Evolutionary conservation across 768 basidiomycete genomes (phyloP), one percentile per base, ranked within the genome.

Genomic region (Auriscalpium orientale): DNA sequence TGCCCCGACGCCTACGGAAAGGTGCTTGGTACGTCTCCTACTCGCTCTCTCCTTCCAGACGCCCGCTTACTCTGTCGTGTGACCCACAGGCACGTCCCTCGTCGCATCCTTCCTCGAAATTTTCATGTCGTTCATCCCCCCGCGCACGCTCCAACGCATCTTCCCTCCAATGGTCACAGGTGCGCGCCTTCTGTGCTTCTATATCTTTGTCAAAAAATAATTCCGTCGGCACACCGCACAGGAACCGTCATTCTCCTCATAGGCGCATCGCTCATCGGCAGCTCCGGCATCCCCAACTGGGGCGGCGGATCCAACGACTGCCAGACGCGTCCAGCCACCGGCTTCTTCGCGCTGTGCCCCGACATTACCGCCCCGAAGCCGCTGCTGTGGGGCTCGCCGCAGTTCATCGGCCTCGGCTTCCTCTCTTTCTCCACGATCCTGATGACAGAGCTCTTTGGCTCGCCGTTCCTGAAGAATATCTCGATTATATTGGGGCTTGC

Each of bases 381-480:
- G 0, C 78, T 87, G 28, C 84, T 77, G 71, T 93, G 88, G 87
- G 91, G 88, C 9, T 85, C 85, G 0, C 84, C 91, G 0, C 79
- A 91, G 65, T 90, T 89, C 71, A 86, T 92, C 48, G 91, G 91
- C 4, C 79, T 95, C 22, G 91, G 91, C 0, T 93, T 95, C 76
- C 75, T 93, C 33, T 85, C 85, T 0, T 93, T 92, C 70, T 64
- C 83, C 49, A 76, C 80, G 10, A 91, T 91, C 62, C 79, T 92
- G 62, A 66, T 92, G 28, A 85, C 85, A 1, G 90, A 94, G 66
- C 69, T 92, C 18, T 89, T 91, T 60, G 91, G 91, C 8, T 85
- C 84, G 4, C 91, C 90, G 0, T 93, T 94, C 74, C 69, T 94
- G 65, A 87, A 87, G 71, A 91, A 91, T 62, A 78, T 82, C 54